These are phyloP conservation scores for Suhomyces guaymorum DNA, from an alignment of 1,139 yeast species.

Conservation along the genomic window DNA sequence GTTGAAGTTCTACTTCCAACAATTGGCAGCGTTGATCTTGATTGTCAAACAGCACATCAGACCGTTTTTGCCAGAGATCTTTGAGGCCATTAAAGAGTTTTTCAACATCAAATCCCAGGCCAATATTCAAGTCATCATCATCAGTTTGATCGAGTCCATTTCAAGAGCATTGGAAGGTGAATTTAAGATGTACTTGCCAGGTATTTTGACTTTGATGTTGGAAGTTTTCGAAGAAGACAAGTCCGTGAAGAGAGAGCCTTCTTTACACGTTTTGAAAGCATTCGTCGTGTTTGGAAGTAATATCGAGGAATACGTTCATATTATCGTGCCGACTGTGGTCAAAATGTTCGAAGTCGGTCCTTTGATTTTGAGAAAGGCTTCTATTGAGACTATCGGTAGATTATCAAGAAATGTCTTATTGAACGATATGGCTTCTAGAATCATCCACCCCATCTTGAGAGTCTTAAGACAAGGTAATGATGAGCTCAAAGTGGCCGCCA, in stretches of 20 bases:
- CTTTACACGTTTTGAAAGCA: slow-evolving; percentile 77
- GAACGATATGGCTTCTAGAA: slow-evolving; percentile 87
- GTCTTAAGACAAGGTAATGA: slow-evolving; percentile 60
- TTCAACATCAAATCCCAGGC: slow-evolving; percentile 55
- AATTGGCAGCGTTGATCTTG: slow-evolving; percentile 72
- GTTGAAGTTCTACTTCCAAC: slow-evolving; percentile 89
- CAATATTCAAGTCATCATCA: slow-evolving; percentile 74
- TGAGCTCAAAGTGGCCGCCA: slow-evolving; percentile 63
- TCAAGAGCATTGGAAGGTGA: slow-evolving; percentile 90
- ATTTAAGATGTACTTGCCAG: slow-evolving; percentile 80
- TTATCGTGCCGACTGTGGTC: slow-evolving; percentile 82
- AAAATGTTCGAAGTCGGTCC: slow-evolving; percentile 73
- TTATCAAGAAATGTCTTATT: slow-evolving; percentile 71
- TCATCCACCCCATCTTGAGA: slow-evolving; percentile 82
- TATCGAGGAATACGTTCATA: slow-evolving; percentile 84
- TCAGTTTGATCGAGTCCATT: slow-evolving; percentile 78
- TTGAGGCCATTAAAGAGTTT: slow-evolving; percentile 72
- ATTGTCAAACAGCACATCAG: slow-evolving; percentile 91
- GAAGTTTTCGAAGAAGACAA: slow-evolving; percentile 79
- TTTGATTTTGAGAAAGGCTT: slow-evolving; percentile 62
- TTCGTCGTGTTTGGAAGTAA: slow-evolving; percentile 88
- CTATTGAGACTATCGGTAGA: slow-evolving; percentile 84
- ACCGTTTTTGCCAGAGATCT: slow-evolving; percentile 77
- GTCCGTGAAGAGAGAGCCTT: slow-evolving; percentile 61
- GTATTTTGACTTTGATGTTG: slow-evolving; percentile 71